Conservation (phyloP, 2,329 filamentous ascomycete genomes). For the Tolypocladium nubicola region DNA sequence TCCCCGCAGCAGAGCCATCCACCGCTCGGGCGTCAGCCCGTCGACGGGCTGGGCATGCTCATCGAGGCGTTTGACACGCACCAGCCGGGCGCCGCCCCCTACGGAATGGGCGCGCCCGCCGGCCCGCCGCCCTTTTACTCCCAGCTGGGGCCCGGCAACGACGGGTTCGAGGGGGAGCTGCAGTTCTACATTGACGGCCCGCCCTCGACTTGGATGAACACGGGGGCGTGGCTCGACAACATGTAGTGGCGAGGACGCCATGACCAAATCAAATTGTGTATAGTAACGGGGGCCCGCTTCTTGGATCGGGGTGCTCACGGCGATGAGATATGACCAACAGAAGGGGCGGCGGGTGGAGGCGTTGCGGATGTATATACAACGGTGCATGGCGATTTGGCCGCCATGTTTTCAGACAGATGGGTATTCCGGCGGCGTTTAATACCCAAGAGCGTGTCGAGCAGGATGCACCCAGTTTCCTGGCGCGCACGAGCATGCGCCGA, state of each 20-base stretch:
- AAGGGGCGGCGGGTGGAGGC: neutral
- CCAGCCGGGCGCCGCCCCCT: conserved; percentile 8
- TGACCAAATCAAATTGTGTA: neutral
- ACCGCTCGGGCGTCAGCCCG: conserved; percentile 8
- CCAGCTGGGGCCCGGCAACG: conserved; percentile 22
- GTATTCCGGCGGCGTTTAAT: neutral
- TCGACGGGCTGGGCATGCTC: conserved; percentile 28
- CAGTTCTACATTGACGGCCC: conserved; percentile 31
- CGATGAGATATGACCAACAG: neutral
- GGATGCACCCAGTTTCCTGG: neutral
- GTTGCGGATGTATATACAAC: neutral
- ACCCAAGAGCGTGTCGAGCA: neutral
- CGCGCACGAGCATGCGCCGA: neutral
- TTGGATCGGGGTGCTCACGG: neutral
- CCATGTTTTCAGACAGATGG: neutral
- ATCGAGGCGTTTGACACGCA: conserved; percentile 28
- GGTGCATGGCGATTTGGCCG: neutral
- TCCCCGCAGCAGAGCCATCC: conserved; percentile 7
- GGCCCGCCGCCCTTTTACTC: conserved; percentile 1
- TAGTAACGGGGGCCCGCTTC: neutral
- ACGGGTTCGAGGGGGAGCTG: conserved; percentile 36
- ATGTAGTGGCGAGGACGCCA: neutral
- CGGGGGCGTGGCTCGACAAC: conserved; percentile 6
- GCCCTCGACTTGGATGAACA: conserved; percentile 4
- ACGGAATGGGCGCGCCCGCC: neutral